phyloP scores from a whole-genome alignment of 2,329 filamentous ascomycete genomes.

The Calonectria pteridis region DNA sequence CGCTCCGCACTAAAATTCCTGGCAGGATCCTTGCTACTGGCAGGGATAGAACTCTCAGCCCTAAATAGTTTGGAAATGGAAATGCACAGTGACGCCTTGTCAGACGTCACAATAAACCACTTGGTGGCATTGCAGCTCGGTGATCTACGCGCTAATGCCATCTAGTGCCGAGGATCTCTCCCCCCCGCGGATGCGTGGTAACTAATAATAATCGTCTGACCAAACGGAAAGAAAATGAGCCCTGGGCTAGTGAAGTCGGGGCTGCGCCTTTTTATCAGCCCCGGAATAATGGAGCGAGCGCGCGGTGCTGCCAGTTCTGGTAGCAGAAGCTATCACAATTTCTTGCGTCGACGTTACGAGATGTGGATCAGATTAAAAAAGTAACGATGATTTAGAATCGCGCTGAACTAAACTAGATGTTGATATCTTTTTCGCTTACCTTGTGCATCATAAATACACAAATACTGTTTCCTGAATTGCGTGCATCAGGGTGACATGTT shows the following conservation, averaged over 20 bases:
- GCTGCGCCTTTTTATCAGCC: not conserved
- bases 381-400: not conserved
- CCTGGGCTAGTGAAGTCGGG: not conserved
- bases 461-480: not conserved
- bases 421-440: not conserved
- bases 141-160: not conserved
- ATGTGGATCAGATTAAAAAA: not conserved
- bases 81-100: not conserved
- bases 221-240: not conserved
- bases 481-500: not conserved
- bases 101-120: not conserved
- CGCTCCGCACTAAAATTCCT: not conserved
- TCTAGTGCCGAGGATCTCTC: not conserved
- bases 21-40: too few relatives aligned
- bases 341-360: too few relatives aligned
- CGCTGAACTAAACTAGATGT: too few relatives aligned
- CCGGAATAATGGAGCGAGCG: not conserved
- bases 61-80: not conserved
- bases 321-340: not conserved
- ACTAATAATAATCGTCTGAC: not conserved
- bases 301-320: not conserved
- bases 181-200: not conserved
- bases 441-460: not conserved
- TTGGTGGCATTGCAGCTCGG: not conserved
- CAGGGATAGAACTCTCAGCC: not conserved